These are phyloP conservation scores for Populus ilicifolia DNA, from an alignment of 345 rosid species.

Conservation along the genomic window DNA sequence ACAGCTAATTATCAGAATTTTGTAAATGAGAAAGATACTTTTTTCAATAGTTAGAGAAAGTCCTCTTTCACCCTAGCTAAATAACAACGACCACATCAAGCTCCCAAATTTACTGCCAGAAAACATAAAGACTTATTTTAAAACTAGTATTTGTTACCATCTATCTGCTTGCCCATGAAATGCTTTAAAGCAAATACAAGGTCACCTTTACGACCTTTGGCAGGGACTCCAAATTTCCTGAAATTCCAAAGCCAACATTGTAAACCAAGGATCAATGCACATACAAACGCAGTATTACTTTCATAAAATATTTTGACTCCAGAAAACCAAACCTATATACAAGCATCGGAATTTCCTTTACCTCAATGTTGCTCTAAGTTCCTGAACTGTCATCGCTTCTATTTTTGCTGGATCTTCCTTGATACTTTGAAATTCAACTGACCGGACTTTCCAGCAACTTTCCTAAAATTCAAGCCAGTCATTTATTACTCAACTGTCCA, in stretches of 20 bases:
- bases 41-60: background rate
- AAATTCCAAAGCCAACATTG: background rate
- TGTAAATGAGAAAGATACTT: constrained; percentile 2
- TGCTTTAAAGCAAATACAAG: constrained; percentile 63
- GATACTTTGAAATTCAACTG: constrained; percentile 27
- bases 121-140: constrained; percentile 2
- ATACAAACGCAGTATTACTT: background rate
- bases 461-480: background rate
- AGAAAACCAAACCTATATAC: background rate
- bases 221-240: constrained; percentile 72
- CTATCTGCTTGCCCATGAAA: constrained; percentile 39
- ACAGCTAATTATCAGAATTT: background rate
- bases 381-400: constrained; percentile 67
- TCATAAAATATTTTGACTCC: background rate
- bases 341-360: constrained; percentile 18
- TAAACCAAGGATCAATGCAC: constrained; percentile 1
- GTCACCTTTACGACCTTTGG: constrained; percentile 66
- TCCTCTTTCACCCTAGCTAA: background rate
- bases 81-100: background rate
- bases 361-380: constrained; percentile 67
- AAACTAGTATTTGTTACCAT: constrained; percentile 37
- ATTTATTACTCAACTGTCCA: background rate
- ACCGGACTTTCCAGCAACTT: constrained; percentile 2
- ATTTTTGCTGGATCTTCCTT: constrained; percentile 43
- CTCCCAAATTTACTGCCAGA: constrained; percentile 2